phyloP scores from a whole-genome alignment of 164 flowering plant species.

The Nymphaea colorata region DNA sequence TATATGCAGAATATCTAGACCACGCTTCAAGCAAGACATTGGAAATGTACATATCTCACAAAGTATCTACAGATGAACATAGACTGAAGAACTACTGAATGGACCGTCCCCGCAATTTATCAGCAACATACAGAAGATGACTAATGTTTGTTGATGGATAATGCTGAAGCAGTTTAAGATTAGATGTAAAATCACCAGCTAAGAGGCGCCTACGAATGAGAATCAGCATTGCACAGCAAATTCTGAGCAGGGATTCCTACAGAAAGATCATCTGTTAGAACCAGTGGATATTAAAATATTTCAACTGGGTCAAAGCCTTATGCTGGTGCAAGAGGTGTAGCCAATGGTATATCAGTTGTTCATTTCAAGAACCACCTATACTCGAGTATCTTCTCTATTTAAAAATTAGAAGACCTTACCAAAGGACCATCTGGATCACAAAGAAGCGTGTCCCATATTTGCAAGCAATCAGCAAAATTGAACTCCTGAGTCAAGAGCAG shows the following conservation, averaged over 20 bases:
- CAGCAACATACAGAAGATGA: slow-evolving; percentile 88
- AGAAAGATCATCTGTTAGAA: slow-evolving; percentile 4
- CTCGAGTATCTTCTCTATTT: too few relatives aligned
- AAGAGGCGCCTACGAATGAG: slow-evolving; percentile 75
- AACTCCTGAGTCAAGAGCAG: slow-evolving; percentile 95
- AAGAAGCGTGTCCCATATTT: slow-evolving; percentile 90
- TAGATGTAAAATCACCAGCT: slow-evolving; percentile 97
- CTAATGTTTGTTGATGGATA: slow-evolving; percentile 87
- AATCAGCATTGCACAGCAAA: slow-evolving; percentile 93
- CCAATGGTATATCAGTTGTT: background rate
- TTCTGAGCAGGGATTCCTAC: slow-evolving; percentile 82
- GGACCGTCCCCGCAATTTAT: slow-evolving; percentile 50
- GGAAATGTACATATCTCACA: background rate
- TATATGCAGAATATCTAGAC: background rate
- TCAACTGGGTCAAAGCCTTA: too few relatives aligned
- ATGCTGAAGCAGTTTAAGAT: slow-evolving; percentile 76
- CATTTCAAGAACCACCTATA: too few relatives aligned
- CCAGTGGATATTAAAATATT: background rate
- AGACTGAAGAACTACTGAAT: background rate
- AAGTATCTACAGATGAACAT: background rate
- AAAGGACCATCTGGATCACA: slow-evolving; percentile 97
- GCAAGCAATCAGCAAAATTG: slow-evolving; percentile 80
- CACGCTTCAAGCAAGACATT: background rate
- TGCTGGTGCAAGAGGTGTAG: background rate
- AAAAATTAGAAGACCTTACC: slow-evolving; percentile 20